These are phyloP conservation scores for Podochytrium sp. DNA, from an alignment of 192 early-diverging fungal genomes.

Conservation along the genomic window DNA sequence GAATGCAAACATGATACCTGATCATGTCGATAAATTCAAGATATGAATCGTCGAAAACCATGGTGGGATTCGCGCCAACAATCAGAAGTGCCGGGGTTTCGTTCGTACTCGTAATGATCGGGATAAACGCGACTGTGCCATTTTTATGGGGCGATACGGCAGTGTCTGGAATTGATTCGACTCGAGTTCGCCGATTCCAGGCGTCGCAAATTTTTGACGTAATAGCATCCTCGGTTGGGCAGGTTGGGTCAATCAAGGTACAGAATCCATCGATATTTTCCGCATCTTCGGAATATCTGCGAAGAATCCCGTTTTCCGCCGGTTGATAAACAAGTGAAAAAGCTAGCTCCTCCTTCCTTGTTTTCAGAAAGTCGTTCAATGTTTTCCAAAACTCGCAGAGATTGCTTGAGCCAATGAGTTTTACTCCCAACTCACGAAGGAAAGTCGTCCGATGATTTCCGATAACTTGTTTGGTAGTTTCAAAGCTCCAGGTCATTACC, in stretches of 20 bases:
- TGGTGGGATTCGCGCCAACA: slow-evolving; percentile 23
- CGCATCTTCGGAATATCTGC: neutral
- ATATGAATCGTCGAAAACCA: slow-evolving; percentile 31
- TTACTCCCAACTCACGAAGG: neutral
- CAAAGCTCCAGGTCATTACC: slow-evolving; percentile 23
- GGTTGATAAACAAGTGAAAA: neutral
- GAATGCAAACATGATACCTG: neutral
- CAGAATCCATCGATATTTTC: slow-evolving; percentile 20
- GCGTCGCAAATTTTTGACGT: slow-evolving; percentile 16
- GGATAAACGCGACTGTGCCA: slow-evolving; percentile 21
- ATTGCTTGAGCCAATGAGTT: neutral
- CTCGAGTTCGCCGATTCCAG: slow-evolving; percentile 16
- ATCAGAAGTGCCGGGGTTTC: slow-evolving; percentile 31
- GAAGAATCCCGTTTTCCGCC: neutral
- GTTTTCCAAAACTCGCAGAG: neutral
- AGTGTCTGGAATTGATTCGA: neutral
- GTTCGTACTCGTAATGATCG: slow-evolving; percentile 24
- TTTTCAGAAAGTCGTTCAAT: neutral
- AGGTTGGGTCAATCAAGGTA: neutral
- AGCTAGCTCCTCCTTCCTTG: slow-evolving; percentile 1
- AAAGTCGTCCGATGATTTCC: neutral
- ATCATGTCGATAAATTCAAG: slow-evolving; percentile 16
- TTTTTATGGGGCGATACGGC: neutral
- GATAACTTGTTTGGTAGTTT: slow-evolving; percentile 11
- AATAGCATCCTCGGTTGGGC: neutral